phyloP scores from a whole-genome alignment of 176 grass and related monocot species.

The Triticum dicoccoides region DNA sequence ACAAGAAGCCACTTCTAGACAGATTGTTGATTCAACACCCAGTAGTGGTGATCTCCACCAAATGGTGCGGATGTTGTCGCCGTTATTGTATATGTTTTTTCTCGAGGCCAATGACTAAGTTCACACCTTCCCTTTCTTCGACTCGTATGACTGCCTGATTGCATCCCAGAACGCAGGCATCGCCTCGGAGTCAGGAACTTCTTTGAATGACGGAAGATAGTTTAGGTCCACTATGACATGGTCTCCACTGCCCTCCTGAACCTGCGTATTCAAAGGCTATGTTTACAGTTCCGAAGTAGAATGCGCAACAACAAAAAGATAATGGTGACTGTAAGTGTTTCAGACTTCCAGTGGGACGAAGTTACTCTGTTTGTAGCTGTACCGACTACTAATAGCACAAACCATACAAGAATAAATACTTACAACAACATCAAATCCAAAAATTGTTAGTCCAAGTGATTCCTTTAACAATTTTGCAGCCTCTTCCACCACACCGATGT shows the following conservation, averaged over 20 bases:
- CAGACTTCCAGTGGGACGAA: background rate
- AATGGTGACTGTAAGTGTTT: background rate
- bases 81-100: background rate
- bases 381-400: constrained; percentile 10
- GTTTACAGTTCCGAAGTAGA: background rate
- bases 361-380: background rate
- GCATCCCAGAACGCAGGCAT: constrained; percentile 86
- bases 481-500: constrained; percentile 49
- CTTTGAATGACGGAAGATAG: constrained; percentile 93
- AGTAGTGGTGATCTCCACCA: background rate
- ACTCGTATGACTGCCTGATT: constrained; percentile 51
- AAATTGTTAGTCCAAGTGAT: constrained; percentile 80
- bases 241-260: constrained; percentile 79
- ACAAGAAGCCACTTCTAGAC: background rate
- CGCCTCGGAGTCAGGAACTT: constrained; percentile 70
- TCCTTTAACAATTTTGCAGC: constrained; percentile 62
- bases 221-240: constrained; percentile 97
- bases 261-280: constrained; percentile 36
- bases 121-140: constrained; percentile 22
- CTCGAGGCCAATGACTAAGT: background rate
- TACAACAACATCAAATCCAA: constrained; percentile 97
- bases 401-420: constrained; percentile 40
- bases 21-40: background rate
- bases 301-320: background rate
- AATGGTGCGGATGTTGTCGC: background rate